Conservation (phyloP, 2,329 filamentous ascomycete species). For the Chalaropsis thielavioides region DNA sequence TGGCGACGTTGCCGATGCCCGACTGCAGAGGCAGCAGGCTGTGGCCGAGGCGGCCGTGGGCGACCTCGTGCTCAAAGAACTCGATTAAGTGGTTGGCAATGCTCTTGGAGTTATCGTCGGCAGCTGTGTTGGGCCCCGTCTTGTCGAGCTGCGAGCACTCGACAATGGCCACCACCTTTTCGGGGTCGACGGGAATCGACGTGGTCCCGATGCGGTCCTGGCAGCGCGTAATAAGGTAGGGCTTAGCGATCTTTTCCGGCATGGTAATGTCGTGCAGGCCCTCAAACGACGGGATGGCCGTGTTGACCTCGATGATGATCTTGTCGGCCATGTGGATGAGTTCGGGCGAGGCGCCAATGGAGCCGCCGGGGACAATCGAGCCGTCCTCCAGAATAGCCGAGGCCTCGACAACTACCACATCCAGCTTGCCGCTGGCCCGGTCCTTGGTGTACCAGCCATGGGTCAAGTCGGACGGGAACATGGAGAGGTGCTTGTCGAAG, state of each 20-base stretch:
- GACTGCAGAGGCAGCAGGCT: slow-evolving; percentile 72
- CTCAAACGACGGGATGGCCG: slow-evolving; percentile 67
- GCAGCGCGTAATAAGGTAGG: slow-evolving; percentile 70
- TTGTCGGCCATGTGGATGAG: slow-evolving; percentile 85
- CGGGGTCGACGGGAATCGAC: slow-evolving; percentile 70
- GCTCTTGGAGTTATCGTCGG: slow-evolving; percentile 54
- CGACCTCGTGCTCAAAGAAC: slow-evolving; percentile 70
- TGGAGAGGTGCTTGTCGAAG: slow-evolving; percentile 85
- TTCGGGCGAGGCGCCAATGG: slow-evolving; percentile 72
- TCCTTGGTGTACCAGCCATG: slow-evolving; percentile 73
- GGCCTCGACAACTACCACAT: slow-evolving; percentile 75
- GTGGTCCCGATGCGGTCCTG: slow-evolving; percentile 76
- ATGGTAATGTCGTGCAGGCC: slow-evolving; percentile 84
- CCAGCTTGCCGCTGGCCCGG: slow-evolving; percentile 56
- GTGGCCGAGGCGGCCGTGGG: slow-evolving; percentile 58
- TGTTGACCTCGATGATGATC: slow-evolving; percentile 88
- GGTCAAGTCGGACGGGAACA: slow-evolving; percentile 79
- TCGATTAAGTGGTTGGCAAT: slow-evolving; percentile 75
- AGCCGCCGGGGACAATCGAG: slow-evolving; percentile 75
- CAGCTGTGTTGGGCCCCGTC: slow-evolving; percentile 58
- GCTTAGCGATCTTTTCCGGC: slow-evolving; percentile 71
- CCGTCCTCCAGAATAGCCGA: slow-evolving; percentile 79
- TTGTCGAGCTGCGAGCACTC: slow-evolving; percentile 73
- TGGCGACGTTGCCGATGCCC: slow-evolving; percentile 86
- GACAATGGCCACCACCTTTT: slow-evolving; percentile 71